Percentiles rank a stretch among this genome's conserved stretches.
Conservation (phyloP, 306 rosid genomes). For the Glycine latifolia region DNA sequence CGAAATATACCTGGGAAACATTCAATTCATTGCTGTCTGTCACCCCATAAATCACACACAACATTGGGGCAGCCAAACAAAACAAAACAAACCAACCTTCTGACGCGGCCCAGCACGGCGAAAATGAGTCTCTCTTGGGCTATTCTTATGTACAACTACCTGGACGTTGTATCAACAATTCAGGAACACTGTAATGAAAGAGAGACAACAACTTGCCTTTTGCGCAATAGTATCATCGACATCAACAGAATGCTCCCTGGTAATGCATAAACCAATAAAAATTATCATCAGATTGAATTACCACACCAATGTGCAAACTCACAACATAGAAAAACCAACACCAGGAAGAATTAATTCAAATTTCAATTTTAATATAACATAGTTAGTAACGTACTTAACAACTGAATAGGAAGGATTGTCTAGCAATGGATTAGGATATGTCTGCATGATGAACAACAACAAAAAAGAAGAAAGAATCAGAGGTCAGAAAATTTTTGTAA, state of each 20-base stretch:
- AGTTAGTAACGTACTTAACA: slow-evolving; percentile 64
- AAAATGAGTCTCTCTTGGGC: slow-evolving; percentile 87
- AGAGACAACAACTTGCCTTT: slow-evolving; percentile 47
- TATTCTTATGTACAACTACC: slow-evolving; percentile 74
- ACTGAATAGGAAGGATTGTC: slow-evolving; percentile 87
- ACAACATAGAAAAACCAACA: not conserved
- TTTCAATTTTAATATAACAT: not conserved
- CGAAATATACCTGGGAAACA: slow-evolving; percentile 71
- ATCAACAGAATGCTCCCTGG: slow-evolving; percentile 88
- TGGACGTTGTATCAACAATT: slow-evolving; percentile 32
- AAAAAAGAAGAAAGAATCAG: not conserved
- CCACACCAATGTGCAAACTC: not conserved
- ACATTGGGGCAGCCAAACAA: not conserved
- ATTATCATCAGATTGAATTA: slow-evolving; percentile 17
- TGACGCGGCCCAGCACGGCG: slow-evolving; percentile 90
- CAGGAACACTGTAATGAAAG: not conserved
- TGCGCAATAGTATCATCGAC: slow-evolving; percentile 72
- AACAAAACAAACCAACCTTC: slow-evolving; percentile 53
- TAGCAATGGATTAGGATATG: slow-evolving; percentile 80
- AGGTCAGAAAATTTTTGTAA: not conserved
- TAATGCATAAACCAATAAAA: slow-evolving; percentile 31
- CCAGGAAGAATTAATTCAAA: not conserved
- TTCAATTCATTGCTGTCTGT: slow-evolving; percentile 4
- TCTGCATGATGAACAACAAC: slow-evolving; percentile 58
- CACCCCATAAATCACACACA: not conserved